Conservation (phyloP, 2,329 filamentous ascomycete species). For the Ophiognomonia clavigignenti-juglandacearum region DNA sequence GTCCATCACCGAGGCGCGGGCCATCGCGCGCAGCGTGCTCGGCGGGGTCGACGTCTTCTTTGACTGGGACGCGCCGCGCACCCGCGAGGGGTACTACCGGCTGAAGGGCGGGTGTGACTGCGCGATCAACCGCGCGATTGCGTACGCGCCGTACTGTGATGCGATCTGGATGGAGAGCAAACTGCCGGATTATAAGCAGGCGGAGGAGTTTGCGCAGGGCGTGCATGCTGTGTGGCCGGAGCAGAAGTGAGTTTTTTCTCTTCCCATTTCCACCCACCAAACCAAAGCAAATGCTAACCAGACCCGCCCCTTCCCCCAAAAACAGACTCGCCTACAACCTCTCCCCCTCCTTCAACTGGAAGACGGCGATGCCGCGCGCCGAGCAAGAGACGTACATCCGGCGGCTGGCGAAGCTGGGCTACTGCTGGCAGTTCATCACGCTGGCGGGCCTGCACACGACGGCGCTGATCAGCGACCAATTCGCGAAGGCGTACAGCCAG, state of each 20-base stretch:
- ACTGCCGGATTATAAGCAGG: constrained; percentile 85
- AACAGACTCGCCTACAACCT: constrained; percentile 91
- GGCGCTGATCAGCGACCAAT: constrained; percentile 84
- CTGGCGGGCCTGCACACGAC: constrained; percentile 94
- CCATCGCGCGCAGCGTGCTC: constrained; percentile 72
- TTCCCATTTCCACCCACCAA: not conserved
- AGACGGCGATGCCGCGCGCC: constrained; percentile 82
- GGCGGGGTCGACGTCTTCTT: constrained; percentile 80
- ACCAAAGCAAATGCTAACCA: too few relatives aligned
- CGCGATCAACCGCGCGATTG: constrained; percentile 83
- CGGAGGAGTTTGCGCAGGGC: constrained; percentile 86
- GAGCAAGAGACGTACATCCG: constrained; percentile 98
- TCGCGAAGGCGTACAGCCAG: constrained; percentile 74
- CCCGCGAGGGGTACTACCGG: constrained; percentile 91
- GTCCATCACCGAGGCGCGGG: constrained; percentile 76
- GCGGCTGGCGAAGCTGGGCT: constrained; percentile 79
- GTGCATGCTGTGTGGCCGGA: constrained; percentile 94
- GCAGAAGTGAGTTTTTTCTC: constrained; percentile 67
- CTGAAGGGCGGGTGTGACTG: constrained; percentile 88
- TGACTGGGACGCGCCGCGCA: constrained; percentile 92
- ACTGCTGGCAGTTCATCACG: constrained; percentile 99
- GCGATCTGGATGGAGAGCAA: constrained; percentile 99
- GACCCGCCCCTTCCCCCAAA: too few relatives aligned
- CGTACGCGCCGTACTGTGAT: constrained; percentile 90
- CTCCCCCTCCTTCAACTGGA: constrained; percentile 99